A percentile compares a stretch with the other conserved stretches of the same genome.
These are phyloP conservation scores for Alternaria angustiovoidea DNA, from an alignment of 2,329 filamentous ascomycete species.

Conservation along the genomic window DNA sequence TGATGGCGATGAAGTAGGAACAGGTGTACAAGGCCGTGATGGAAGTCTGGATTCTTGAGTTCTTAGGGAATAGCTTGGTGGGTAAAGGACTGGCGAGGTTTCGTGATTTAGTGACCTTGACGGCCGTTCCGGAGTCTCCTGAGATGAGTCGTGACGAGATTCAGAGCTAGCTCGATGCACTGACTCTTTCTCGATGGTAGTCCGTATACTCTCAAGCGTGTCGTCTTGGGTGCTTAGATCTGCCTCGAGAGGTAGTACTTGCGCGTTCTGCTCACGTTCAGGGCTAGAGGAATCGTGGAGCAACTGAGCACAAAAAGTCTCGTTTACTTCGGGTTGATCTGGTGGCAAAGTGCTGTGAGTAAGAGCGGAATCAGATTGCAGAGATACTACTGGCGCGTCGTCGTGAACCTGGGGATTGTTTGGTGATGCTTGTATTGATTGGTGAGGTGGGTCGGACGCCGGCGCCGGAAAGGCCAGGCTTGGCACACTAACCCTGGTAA, in stretches of 20 bases:
- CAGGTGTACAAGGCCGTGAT: constrained; percentile 26
- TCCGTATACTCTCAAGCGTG: constrained; percentile 20
- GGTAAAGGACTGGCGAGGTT: constrained; percentile 31
- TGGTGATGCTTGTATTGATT: constrained; percentile 5
- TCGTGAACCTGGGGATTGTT: not conserved
- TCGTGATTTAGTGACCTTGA: constrained; percentile 10
- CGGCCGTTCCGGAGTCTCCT: constrained; percentile 33
- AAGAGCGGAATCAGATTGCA: not conserved
- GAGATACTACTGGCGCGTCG: not conserved
- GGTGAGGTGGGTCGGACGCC: constrained; percentile 3
- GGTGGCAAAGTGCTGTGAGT: not conserved
- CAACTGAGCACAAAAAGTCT: not conserved
- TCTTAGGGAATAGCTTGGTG: constrained; percentile 34
- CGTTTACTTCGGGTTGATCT: not conserved
- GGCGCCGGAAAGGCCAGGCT: constrained; percentile 6
- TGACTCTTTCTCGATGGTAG: constrained; percentile 24
- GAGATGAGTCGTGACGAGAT: constrained; percentile 45
- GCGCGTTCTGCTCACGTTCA: constrained; percentile 37
- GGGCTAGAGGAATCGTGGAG: constrained; percentile 1
- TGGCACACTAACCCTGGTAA: constrained; percentile 3
- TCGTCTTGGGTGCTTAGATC: constrained; percentile 31
- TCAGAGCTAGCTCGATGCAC: constrained; percentile 12
- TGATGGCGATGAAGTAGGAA: constrained; percentile 16
- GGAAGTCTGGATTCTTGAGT: constrained; percentile 31
- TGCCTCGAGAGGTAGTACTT: constrained; percentile 25